Evolutionary conservation across 139 green algal species (phyloP).

Genomic region (Raphidocelis subcapitata): DNA sequence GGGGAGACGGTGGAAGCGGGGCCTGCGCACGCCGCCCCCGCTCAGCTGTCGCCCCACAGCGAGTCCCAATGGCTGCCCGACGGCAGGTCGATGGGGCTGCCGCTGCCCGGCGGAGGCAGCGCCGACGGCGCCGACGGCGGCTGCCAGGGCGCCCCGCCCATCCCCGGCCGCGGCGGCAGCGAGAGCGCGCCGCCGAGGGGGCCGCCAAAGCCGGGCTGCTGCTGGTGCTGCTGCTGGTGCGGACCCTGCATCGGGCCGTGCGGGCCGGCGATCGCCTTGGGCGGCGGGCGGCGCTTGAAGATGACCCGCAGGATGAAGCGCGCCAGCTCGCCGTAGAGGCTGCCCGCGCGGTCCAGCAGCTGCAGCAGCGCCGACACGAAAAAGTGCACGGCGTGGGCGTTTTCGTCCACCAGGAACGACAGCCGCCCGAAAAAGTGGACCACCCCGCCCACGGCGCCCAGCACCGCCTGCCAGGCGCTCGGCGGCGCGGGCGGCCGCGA

Average conservation of each 20-base stretch:
- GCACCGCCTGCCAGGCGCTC: constrained; percentile 75
- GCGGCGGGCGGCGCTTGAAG: constrained; percentile 22
- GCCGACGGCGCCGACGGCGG: too few species aligned
- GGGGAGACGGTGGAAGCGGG: too few species aligned
- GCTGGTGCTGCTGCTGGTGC: constrained; percentile 6
- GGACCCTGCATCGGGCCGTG: neutral
- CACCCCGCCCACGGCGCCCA: constrained; percentile 70
- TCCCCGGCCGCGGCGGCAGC: too few species aligned
- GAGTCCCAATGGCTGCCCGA: constrained; percentile 19
- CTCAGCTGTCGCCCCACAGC: constrained; percentile 24
- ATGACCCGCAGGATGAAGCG: constrained; percentile 92
- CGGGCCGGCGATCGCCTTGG: neutral
- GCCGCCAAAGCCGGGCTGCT: too few species aligned
- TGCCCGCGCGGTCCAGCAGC: constrained; percentile 91
- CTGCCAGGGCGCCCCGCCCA: neutral
- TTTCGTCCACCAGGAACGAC: constrained; percentile 97
- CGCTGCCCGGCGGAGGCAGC: neutral
- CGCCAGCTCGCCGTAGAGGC: constrained; percentile 93
- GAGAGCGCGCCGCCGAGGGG: too few species aligned
- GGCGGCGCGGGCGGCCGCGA: constrained; percentile 43
- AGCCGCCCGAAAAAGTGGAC: constrained; percentile 95
- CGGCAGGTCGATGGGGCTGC: constrained; percentile 2
- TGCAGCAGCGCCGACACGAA: constrained; percentile 95
- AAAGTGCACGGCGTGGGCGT: constrained; percentile 97
- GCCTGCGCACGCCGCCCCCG: neutral